A percentile compares a stretch with the other conserved stretches of the same genome.
These are phyloP conservation scores for Melanopsichium pennsylvanicum DNA, from an alignment of 1,284 basidiomycete species.

Conservation along the genomic window DNA sequence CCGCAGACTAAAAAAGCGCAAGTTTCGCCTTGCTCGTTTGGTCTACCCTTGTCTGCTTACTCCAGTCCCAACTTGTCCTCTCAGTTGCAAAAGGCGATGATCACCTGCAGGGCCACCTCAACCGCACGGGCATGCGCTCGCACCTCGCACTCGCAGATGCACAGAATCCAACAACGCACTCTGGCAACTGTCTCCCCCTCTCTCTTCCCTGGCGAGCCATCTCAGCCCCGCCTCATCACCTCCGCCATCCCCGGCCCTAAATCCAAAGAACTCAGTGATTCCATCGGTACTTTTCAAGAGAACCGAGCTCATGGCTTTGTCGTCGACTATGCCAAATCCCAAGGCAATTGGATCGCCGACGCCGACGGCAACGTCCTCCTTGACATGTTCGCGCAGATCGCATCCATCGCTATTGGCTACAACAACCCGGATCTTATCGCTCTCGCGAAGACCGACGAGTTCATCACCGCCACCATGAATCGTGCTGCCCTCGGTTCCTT, in stretches of 20 bases:
- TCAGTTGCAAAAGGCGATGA: slow-evolving; percentile 10
- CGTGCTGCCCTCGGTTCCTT: slow-evolving; percentile 71
- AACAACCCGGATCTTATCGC: slow-evolving; percentile 68
- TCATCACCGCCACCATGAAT: slow-evolving; percentile 67
- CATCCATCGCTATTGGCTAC: slow-evolving; percentile 67
- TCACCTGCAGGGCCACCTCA: slow-evolving; percentile 12
- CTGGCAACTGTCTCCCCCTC: slow-evolving; percentile 29
- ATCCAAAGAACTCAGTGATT: slow-evolving; percentile 51
- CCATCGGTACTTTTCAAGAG: slow-evolving; percentile 67
- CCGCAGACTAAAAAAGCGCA: neutral
- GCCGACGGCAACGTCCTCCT: slow-evolving; percentile 70
- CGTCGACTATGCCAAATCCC: slow-evolving; percentile 66
- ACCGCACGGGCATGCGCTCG: slow-evolving; percentile 13
- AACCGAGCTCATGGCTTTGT: slow-evolving; percentile 67
- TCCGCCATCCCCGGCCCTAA: slow-evolving; percentile 62
- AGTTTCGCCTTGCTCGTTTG: too few relatives aligned
- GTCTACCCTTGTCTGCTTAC: neutral
- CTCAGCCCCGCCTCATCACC: slow-evolving; percentile 47
- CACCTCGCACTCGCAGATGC: slow-evolving; percentile 3
- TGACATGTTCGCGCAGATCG: slow-evolving; percentile 71
- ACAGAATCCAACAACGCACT: slow-evolving; percentile 19
- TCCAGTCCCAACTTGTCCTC: neutral
- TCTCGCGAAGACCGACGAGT: slow-evolving; percentile 65
- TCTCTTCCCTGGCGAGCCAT: slow-evolving; percentile 61
- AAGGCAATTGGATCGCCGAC: slow-evolving; percentile 69